Evolutionary conservation across 176 grass and related monocot species (phyloP), one percentile per base, ranked within the genome.

Genomic region (Elaeis guineensis): DNA sequence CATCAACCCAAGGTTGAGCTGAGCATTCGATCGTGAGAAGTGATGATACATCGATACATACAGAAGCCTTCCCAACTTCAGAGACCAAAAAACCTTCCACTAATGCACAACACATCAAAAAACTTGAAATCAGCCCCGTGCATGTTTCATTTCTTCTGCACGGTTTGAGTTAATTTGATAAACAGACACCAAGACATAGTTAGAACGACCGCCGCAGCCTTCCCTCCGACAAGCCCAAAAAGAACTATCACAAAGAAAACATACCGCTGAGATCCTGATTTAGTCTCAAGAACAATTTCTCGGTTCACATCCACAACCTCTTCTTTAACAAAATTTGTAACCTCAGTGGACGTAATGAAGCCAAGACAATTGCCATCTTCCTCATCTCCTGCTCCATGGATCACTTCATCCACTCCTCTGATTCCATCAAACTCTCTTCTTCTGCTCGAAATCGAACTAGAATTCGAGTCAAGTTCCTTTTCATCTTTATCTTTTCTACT

Each of bases 211-310:
- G 93, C 87, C 72, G 64, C 62, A 20, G 69, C 51, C 66, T 79
- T 98, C 12, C 93, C 93, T 20, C 18, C 81, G 6, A 80, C 25
- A 17, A 97, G 84, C n/a, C 84, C 93, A 0, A 80, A 61, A 21
- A 97, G 78, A 62, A 85, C 57, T 17, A 91, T 50, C 50, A 61
- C 55, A 7, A 69, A 51, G 12, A 85, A 59, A 22, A 74, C 69
- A 25, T 73, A 19, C 2, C 72, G 3, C 20, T 71, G 79, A 52
- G 82, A 78, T 32, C 39, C 4, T 15, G n/a, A 65, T 54, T 32
- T 26, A 35, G 30, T 60, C 2, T 72, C 61, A 23, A 4, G 18
- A 5, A 25, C 28, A 25, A 28, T 19, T 51, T 65, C 50, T 58
- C 5, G 53, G 23, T 19, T 58, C 63, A 55, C 49, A 23, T 67